Base-by-base conservation (phyloP, 352 stramenopile genomes). In the Globisporangium cederbergense region DNA sequence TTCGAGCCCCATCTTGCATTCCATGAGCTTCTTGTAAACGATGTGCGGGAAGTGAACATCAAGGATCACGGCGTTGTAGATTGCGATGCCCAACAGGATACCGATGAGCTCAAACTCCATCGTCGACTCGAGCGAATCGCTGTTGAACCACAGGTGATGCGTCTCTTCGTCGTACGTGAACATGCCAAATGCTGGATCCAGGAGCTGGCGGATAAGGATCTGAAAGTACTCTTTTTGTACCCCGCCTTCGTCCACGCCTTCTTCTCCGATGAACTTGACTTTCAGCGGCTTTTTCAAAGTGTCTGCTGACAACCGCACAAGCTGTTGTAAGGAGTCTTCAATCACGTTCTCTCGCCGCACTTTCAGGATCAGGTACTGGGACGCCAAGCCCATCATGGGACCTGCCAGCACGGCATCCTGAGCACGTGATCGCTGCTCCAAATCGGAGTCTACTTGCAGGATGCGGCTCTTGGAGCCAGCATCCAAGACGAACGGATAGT, bases 31-130 rank as follows among this genome's bases (percentile, higher is more conserved):
- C 64, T 95, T 95, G 74, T 93, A 95, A 49, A 95, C 80, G 25
- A 84, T 76, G 36, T 88, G 81, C 0, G 87, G 87, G 56, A 96
- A 94, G 36, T 84, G 83, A 8, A 95, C 68, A 34, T 95, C 86
- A 25, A 95, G 60, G 43, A 95, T 93, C 25, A 95, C 85, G 9
- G 77, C 75, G 28, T 96, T 96, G 68, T 96, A 96, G 47, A 96
- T 92, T 13, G 87, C 87, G 8, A 96, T 62, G 25, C 80, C 87
- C 4, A 94, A 67, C 11, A 96, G 59, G 42, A 89, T 91, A 30
- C 87, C 87, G 70, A 96, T 91, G 13, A 96, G 72, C 68, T 96
- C 83, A 62, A 88, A 96, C 75, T 94, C 83, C 78, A 92, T 93
- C 4, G 79, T 88, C 2, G 78, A 69, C 62, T 94, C 86, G n/a